Evolutionary conservation across 805 yeast genomes (phyloP).

Genomic region (Kodamaea fukazawae): DNA sequence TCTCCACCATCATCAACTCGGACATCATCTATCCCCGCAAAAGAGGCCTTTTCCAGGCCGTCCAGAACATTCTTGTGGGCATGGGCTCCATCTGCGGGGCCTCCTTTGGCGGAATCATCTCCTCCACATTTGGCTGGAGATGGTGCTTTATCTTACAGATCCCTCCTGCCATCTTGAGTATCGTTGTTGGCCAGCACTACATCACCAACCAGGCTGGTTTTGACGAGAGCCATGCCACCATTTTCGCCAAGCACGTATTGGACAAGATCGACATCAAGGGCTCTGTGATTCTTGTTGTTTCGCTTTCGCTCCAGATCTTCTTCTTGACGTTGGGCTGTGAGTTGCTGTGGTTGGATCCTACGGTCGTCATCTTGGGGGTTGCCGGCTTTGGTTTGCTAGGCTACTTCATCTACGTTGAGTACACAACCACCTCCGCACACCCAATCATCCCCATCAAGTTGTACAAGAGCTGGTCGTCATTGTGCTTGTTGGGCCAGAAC

Average conservation of each 20-base stretch:
- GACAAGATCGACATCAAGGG: slow-evolving; percentile 34
- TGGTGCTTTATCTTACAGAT: slow-evolving; percentile 53
- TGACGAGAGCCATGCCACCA: slow-evolving; percentile 5
- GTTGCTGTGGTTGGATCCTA: slow-evolving; percentile 15
- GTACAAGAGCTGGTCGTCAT: slow-evolving; percentile 21
- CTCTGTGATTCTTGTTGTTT: slow-evolving; percentile 28
- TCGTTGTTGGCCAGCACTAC: slow-evolving; percentile 24
- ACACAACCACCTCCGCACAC: slow-evolving; percentile 18
- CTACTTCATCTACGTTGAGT: slow-evolving; percentile 20
- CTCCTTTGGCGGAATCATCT: slow-evolving; percentile 55
- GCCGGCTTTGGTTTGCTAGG: slow-evolving; percentile 11
- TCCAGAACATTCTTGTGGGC: slow-evolving; percentile 36
- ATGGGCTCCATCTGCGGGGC: slow-evolving; percentile 66
- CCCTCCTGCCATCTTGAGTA: slow-evolving; percentile 48
- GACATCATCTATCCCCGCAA: slow-evolving; percentile 36
- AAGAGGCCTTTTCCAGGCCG: slow-evolving; percentile 40
- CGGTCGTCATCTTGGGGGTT: slow-evolving; percentile 14
- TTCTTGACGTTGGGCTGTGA: slow-evolving; percentile 26
- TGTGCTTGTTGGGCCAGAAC: slow-evolving; percentile 26
- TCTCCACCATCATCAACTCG: slow-evolving; percentile 38
- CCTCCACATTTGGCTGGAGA: slow-evolving; percentile 63
- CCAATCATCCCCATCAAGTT: slow-evolving; percentile 34
- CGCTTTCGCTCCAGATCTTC: slow-evolving; percentile 29
- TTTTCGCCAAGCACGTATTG: slow-evolving; percentile 8
- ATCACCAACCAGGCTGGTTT: slow-evolving; percentile 28